Evolutionary conservation across 805 yeast genomes (phyloP), one percentile per base, ranked within the genome.

Genomic region (Starmerella roubikii): DNA sequence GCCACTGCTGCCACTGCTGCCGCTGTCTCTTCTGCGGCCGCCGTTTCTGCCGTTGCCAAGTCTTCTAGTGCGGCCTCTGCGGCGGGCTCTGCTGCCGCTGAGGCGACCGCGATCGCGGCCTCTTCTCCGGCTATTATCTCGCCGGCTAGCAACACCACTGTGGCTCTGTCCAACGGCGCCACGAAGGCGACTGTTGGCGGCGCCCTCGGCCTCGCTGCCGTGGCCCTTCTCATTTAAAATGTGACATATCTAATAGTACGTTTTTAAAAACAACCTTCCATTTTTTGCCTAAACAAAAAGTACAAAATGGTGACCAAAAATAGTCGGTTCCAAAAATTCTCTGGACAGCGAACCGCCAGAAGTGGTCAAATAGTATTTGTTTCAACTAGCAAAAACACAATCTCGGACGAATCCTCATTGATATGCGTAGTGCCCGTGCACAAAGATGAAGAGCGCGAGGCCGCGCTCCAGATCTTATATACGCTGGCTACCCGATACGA

Each of bases 381-480:
- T 88, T 91, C 96, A 91, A 88, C 96, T 94, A 88, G 98, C 98
- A 88, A 88, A 88, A 83, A 91, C 97, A 88, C 94, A 93, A 86
- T 85, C 98, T 88, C 98, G 97, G 98, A 91, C 95, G 94, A 86
- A 85, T 91, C 98, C 97, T 88, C 98, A 88, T 94, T 86, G 97
- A 88, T 85, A 84, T 93, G 94, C 94, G 97, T 91, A 88, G 85
- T 88, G 94, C 97, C 97, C 98, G 79, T 80, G 98, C 97, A 88
- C 84, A 88, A 88, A 78, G 96, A 86, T 82, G 68, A 62, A 60
- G 69, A 66, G 50, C 59, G 15, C 8, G 20, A 8, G 8, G 28
- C n/a, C 25, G 18, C 13, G 18, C 18, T 7, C 12, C 20, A 28
- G 31, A 8, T 5, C 12, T 26, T 26, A 26, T 26, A 29, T 10